Evolutionary conservation across 345 rosid species (phyloP), one percentile per base, ranked within the genome.

Genomic region (Leavenworthia alabamica): DNA sequence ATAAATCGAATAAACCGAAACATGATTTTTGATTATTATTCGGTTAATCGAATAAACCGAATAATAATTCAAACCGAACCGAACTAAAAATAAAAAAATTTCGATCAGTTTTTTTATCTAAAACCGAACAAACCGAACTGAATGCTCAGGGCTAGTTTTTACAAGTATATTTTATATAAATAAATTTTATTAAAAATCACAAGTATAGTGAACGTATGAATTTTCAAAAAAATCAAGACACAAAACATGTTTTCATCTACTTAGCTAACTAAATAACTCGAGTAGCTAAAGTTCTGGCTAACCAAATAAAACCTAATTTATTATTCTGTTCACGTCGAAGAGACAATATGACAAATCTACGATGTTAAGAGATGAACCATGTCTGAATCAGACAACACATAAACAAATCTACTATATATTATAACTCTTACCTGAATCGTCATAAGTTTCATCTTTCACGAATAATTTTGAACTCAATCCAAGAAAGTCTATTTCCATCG

Each of bases 401-500:
- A 45, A 11, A 22, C 9, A 45, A 45, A 45, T 23, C 7, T 44
- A 10, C 7, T 26, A 41, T 7, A 3, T 6, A 40, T 3, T 6
- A 40, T 3, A n/a, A n/a, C n/a, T n/a, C n/a, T n/a, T 19, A 53
- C 59, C 59, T 54, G 73, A 66, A 60, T 66, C 76, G 14, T 73
- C 64, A 26, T 19, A 42, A 9, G 52, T 11, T 43, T 74, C 83
- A 26, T 71, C 73, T 4, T 76, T 79, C 39, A 64, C 51, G 57
- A 15, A 9, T 41, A 24, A 15, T 26, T 52, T 77, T n/a, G 77
- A 56, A 46, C 60, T 70, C 43, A 77, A 15, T 1, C 83, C 79
- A 8, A 79, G 68, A 62, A 79, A 79, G 56, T 77, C 79, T 67
- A 75, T 74, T 65, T 79, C 83, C 81, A 79, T 77, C n/a, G 8